Evolutionary conservation across 257 asterid species (phyloP).

Genomic region (Dorcoceras hygrometricum): DNA sequence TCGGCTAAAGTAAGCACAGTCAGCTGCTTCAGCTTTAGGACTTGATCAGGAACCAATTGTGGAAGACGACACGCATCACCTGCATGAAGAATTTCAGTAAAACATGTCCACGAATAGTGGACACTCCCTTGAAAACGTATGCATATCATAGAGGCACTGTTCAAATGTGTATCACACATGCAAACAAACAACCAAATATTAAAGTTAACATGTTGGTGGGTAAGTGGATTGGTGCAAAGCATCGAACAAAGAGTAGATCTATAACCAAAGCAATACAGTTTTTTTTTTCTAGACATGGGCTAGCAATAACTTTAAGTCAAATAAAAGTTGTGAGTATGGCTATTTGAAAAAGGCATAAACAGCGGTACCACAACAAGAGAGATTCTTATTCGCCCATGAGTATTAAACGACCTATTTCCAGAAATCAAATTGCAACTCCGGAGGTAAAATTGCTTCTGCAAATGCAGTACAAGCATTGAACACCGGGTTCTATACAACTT

Average conservation of each 20-base stretch:
- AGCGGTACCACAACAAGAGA: not conserved
- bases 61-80: slow-evolving; percentile 65
- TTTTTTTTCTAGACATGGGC: not conserved
- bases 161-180: slow-evolving; percentile 12
- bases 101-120: slow-evolving; percentile 7
- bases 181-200: slow-evolving; percentile 15
- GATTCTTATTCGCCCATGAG: not conserved
- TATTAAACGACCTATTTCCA: not conserved
- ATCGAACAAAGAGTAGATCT: no score
- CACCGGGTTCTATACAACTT: not conserved
- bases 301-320: not conserved
- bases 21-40: slow-evolving; percentile 91
- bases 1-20: slow-evolving; percentile 92
- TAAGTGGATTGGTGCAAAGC: no score
- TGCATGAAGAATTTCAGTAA: slow-evolving; percentile 30
- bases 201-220: no score
- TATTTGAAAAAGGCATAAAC: no score
- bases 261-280: no score
- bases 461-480: not conserved
- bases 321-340: not conserved
- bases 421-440: not conserved
- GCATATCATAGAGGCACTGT: slow-evolving; percentile 9
- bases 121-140: not conserved
- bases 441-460: slow-evolving; percentile 1
- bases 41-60: slow-evolving; percentile 72